These are phyloP conservation scores for Asterionellopsis glacialis DNA, from an alignment of 108 stramenopile species.

Conservation along the genomic window DNA sequence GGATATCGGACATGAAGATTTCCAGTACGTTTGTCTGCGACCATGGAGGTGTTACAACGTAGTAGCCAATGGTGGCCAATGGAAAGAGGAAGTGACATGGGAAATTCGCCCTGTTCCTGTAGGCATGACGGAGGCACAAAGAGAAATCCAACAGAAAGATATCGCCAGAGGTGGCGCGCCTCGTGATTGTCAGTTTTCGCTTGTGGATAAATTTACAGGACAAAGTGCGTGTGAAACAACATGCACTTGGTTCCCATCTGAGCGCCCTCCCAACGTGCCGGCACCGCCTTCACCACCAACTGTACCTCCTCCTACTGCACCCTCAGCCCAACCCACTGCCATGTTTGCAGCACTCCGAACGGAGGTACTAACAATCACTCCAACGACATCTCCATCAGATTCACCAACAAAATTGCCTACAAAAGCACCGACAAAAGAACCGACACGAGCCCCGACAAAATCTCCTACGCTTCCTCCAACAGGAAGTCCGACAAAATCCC, in stretches of 20 bases:
- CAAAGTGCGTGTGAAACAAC: conserved; percentile 17
- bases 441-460: background rate
- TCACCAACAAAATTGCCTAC: background rate
- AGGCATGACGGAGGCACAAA: background rate
- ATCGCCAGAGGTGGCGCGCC: conserved; percentile 26
- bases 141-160: conserved; percentile 1
- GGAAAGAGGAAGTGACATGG: conserved; percentile 30
- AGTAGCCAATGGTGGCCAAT: conserved; percentile 16
- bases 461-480: background rate
- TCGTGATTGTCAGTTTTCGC: conserved; percentile 24
- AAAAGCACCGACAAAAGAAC: background rate
- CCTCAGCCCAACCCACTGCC: background rate
- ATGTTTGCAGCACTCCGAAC: background rate
- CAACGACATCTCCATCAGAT: background rate
- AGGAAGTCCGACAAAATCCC: background rate
- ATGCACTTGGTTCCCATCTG: conserved; percentile 8
- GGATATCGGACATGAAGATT: conserved; percentile 6
- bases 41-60: conserved; percentile 30
- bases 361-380: too few relatives aligned
- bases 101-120: conserved; percentile 10
- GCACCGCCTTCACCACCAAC: background rate
- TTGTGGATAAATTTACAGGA: conserved; percentile 21
- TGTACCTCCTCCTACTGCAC: background rate
- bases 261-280: background rate
- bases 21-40: conserved; percentile 19